Conservation (phyloP, 345 rosid genomes). For the Toxicodendron radicans region DNA sequence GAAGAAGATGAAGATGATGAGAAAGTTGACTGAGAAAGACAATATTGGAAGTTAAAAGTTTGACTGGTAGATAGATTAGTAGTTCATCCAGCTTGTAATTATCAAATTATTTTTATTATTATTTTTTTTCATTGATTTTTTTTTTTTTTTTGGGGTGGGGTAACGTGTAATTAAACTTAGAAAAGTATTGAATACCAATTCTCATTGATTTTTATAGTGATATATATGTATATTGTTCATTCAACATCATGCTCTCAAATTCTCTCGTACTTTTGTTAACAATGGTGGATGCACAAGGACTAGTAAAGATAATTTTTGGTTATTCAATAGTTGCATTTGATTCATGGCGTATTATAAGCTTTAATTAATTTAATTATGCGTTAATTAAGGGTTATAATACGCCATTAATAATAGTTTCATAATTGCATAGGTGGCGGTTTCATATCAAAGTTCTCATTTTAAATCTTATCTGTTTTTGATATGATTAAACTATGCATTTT, state of each 20-base stretch:
- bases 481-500: no score
- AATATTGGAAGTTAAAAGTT: background rate
- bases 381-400: background rate
- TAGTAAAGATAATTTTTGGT: no score
- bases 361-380: background rate
- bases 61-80: conserved; percentile 35
- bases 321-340: no score
- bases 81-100: conserved; percentile 19
- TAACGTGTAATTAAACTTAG: background rate
- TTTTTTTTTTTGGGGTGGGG: background rate
- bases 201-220: background rate
- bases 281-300: no score
- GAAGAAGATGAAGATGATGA: conserved; percentile 24
- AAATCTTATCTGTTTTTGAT: background rate
- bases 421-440: background rate
- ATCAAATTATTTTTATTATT: background rate
- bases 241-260: no score
- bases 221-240: background rate
- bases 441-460: background rate
- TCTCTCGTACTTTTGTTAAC: no score
- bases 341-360: no score
- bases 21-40: conserved; percentile 26
- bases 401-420: background rate
- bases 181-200: background rate
- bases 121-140: background rate